phyloP scores from a whole-genome alignment of 148 eudicot genomes.

The Suaeda aralocaspica region DNA sequence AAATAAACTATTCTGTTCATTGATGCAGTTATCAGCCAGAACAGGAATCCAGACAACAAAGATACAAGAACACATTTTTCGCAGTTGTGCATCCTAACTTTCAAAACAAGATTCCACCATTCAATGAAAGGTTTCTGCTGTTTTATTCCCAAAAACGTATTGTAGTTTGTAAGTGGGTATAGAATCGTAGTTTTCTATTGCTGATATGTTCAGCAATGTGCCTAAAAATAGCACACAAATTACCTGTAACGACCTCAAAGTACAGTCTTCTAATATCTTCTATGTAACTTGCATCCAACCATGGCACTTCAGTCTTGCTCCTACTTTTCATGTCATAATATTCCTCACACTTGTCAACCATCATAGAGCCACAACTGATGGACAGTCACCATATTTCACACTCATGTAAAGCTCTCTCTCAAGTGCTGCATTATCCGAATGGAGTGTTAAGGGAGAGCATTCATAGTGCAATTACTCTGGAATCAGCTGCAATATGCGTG shows the following conservation, averaged over 20 bases:
- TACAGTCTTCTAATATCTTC: slow-evolving; percentile 29
- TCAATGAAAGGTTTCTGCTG: no score
- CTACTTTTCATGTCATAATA: slow-evolving; percentile 30
- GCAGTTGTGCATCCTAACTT: no score
- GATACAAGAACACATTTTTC: no score
- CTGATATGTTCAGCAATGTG: no score
- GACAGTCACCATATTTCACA: slow-evolving; percentile 54
- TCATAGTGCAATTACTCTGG: slow-evolving; percentile 56
- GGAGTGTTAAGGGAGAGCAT: slow-evolving; percentile 35
- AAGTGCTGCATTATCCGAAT: slow-evolving; percentile 41
- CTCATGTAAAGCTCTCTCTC: slow-evolving; percentile 54
- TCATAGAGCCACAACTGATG: slow-evolving; percentile 24
- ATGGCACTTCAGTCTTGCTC: slow-evolving; percentile 39
- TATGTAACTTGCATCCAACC: slow-evolving; percentile 18
- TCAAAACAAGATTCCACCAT: no score
- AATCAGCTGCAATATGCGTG: slow-evolving; percentile 48
- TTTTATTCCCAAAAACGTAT: no score
- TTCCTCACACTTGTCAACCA: slow-evolving; percentile 25
- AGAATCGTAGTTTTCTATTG: no score
- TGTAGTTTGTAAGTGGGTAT: no score
- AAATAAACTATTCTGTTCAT: no score
- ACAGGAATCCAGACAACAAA: no score
- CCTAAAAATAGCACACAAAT: no score
- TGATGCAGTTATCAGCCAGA: no score
- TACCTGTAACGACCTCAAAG: slow-evolving; percentile 12